Conservation (phyloP, 108 stramenopile genomes). For the Nitzschia sp. region DNA sequence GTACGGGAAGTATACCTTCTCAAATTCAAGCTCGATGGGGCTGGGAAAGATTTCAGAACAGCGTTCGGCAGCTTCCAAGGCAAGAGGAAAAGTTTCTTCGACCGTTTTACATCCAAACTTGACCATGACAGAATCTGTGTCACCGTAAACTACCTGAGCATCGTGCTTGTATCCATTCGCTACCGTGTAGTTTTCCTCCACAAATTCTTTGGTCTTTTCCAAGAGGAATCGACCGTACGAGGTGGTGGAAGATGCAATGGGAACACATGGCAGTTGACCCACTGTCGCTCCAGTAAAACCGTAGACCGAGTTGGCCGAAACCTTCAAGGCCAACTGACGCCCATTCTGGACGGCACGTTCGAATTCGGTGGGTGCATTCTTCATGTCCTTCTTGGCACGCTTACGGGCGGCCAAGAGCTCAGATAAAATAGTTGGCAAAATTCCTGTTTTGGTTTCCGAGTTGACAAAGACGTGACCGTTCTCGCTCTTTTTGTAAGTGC, state of each 20-base stretch:
- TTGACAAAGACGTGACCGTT: constrained; percentile 94
- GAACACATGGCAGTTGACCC: constrained; percentile 97
- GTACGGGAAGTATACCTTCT: constrained; percentile 99
- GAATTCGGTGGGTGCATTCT: constrained; percentile 95
- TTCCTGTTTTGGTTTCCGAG: constrained; percentile 90
- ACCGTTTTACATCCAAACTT: constrained; percentile 96
- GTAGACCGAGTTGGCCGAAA: constrained; percentile 98
- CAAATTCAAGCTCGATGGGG: constrained; percentile 92
- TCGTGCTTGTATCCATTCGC: constrained; percentile 93
- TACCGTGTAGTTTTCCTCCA: constrained; percentile 92
- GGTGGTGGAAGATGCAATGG: constrained; percentile 97
- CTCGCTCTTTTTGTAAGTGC: constrained; percentile 86
- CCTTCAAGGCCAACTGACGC: constrained; percentile 97
- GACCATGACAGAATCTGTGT: constrained; percentile 99
- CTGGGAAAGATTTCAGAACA: constrained; percentile 93
- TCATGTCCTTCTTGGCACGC: constrained; percentile 99
- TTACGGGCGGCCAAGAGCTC: constrained; percentile 86
- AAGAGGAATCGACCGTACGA: constrained; percentile 94
- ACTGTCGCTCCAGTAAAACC: constrained; percentile 99
- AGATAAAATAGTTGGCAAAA: constrained; percentile 95
- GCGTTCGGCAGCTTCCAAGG: constrained; percentile 93
- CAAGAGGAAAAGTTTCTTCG: constrained; percentile 92
- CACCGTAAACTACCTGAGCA: constrained; percentile 98
- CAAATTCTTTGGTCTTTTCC: constrained; percentile 91
- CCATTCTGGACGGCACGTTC: constrained; percentile 99